Evolutionary conservation across 2,329 filamentous ascomycete genomes (phyloP).

Genomic region (Talaromyces amestolkiae): DNA sequence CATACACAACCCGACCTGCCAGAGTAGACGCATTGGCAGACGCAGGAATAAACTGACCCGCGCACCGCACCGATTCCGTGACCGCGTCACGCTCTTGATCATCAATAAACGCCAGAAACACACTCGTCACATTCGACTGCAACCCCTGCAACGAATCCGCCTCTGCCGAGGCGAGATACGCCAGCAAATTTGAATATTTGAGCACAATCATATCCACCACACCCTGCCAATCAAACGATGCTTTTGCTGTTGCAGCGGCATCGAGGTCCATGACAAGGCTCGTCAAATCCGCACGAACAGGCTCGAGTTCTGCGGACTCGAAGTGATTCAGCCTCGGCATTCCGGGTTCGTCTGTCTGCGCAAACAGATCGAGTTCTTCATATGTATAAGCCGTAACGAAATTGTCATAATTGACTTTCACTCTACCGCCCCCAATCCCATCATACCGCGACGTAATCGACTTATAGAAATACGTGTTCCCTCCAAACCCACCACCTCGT

Average conservation of each 20-base stretch:
- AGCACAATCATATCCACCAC: slow-evolving; percentile 64
- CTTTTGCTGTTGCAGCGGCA: slow-evolving; percentile 23
- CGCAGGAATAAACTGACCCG: slow-evolving; percentile 35
- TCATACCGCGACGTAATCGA: slow-evolving; percentile 33
- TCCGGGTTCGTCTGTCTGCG: slow-evolving; percentile 28
- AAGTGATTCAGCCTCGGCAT: slow-evolving; percentile 42
- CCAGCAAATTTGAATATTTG: slow-evolving; percentile 59
- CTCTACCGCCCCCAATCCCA: slow-evolving; percentile 40
- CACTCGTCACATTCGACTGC: slow-evolving; percentile 28
- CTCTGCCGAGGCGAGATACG: slow-evolving; percentile 29
- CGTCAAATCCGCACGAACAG: slow-evolving; percentile 47
- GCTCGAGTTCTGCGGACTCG: slow-evolving; percentile 31
- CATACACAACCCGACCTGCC: slow-evolving; percentile 30
- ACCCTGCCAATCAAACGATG: slow-evolving; percentile 62
- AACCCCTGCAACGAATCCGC: slow-evolving; percentile 26
- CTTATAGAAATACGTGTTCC: slow-evolving; percentile 20
- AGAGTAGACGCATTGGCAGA: slow-evolving; percentile 10
- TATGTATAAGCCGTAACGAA: slow-evolving; percentile 51
- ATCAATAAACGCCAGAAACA: slow-evolving; percentile 38
- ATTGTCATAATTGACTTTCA: slow-evolving; percentile 47
- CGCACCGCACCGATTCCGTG: slow-evolving; percentile 33
- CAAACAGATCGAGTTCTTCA: slow-evolving; percentile 41
- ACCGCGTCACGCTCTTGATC: slow-evolving; percentile 29
- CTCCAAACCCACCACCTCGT: not conserved
- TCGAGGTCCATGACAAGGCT: slow-evolving; percentile 39